Percentiles rank a stretch among this genome's conserved stretches.
Evolutionary conservation across 2,329 filamentous ascomycete species (phyloP).

Genomic region (Zymoseptoria tritici): DNA sequence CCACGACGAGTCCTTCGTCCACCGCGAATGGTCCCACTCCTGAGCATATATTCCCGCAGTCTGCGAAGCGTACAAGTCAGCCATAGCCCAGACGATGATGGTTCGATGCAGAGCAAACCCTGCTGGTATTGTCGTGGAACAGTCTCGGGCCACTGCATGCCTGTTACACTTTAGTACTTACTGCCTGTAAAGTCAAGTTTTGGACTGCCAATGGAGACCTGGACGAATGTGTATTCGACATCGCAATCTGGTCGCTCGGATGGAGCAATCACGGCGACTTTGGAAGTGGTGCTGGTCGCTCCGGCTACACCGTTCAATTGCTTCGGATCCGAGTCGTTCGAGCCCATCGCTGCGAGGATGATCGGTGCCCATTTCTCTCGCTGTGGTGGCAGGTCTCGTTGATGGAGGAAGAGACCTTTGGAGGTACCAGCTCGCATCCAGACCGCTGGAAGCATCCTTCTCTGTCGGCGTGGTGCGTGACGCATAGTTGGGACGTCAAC

Average conservation of each 20-base stretch:
- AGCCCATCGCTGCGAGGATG: slow-evolving; percentile 30
- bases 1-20: slow-evolving; percentile 16
- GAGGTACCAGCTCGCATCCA: slow-evolving; percentile 35
- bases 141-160: no score
- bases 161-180: no score
- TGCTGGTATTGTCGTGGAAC: no score
- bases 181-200: slow-evolving; percentile 15
- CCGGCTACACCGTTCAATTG: slow-evolving; percentile 22
- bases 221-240: slow-evolving; percentile 21
- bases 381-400: slow-evolving; percentile 26
- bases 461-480: slow-evolving; percentile 1
- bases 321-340: slow-evolving; percentile 19
- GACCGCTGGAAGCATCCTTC: slow-evolving; percentile 27
- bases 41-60: slow-evolving; percentile 21
- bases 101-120: no score
- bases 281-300: slow-evolving; percentile 20
- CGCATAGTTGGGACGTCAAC: neutral
- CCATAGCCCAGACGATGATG: no score
- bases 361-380: slow-evolving; percentile 25
- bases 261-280: slow-evolving; percentile 16
- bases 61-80: slow-evolving; percentile 4
- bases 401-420: slow-evolving; percentile 35
- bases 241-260: slow-evolving; percentile 15
- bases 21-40: slow-evolving; percentile 21
- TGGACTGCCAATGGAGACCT: slow-evolving; percentile 14